These are phyloP conservation scores for Hygrocybe coccinea DNA, from an alignment of 768 basidiomycete species.

Conservation along the genomic window DNA sequence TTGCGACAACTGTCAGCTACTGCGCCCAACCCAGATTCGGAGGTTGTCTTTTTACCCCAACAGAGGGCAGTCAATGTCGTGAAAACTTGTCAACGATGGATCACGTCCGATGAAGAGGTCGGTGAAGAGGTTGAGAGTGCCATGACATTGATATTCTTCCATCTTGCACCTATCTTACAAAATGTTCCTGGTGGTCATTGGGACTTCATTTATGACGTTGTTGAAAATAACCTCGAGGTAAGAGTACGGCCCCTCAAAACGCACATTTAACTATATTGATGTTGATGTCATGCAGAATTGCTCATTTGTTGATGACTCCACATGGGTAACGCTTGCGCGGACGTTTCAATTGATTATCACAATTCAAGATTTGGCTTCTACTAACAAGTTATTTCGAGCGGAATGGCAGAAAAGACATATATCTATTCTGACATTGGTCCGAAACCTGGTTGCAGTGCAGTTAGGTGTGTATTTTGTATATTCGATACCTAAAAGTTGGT, in stretches of 20 bases:
- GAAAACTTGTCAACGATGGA: constrained; percentile 82
- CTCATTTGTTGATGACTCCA: constrained; percentile 51
- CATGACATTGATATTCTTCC: constrained; percentile 67
- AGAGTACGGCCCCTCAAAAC: constrained; percentile 11
- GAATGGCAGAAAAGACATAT: constrained; percentile 60
- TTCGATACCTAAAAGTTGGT: not conserved
- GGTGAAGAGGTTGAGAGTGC: constrained; percentile 75
- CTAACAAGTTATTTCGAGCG: constrained; percentile 70
- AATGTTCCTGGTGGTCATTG: constrained; percentile 84
- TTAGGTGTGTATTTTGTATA: constrained; percentile 40
- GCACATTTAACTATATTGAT: not conserved
- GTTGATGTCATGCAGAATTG: constrained; percentile 42
- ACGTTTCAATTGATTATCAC: constrained; percentile 62
- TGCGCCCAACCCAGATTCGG: constrained; percentile 75
- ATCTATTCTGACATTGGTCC: constrained; percentile 51
- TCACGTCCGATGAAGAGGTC: constrained; percentile 55
- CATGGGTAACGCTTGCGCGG: constrained; percentile 60
- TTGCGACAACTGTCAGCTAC: constrained; percentile 66
- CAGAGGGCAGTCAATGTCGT: constrained; percentile 82
- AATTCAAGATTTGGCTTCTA: constrained; percentile 62
- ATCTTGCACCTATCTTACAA: constrained; percentile 84
- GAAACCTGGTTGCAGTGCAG: constrained; percentile 51
- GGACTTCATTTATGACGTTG: constrained; percentile 85
- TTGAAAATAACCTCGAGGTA: constrained; percentile 88
- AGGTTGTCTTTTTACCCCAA: constrained; percentile 79